Evolutionary conservation across 2,329 filamentous ascomycete genomes (phyloP), one percentile per base, ranked within the genome.

Genomic region (Colletotrichum nymphaeae): DNA sequence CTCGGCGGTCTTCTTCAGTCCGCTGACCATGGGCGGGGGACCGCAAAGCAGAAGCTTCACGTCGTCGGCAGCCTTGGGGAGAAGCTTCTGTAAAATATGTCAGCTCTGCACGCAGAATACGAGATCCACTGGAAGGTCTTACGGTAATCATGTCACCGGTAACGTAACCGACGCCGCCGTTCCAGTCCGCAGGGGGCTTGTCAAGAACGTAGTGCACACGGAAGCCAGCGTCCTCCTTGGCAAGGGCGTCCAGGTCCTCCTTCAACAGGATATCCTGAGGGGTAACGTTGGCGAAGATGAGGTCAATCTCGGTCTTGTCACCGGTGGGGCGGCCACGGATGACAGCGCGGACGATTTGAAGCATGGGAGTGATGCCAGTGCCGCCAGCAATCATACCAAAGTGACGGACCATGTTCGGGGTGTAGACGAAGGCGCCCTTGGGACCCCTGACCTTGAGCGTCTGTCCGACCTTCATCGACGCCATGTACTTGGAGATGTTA

Each of bases 331-430:
- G 91, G 79, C 94, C 94, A 78, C 94, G 91, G 79, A 95, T 90
- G 78, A 98, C 95, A 72, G 96, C 97, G 79, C 95, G 93, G 82
- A 98, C 92, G 79, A 99, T 92, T 87, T 99, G 97, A 76, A 98
- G 90, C 97, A 99, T 99, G 74, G 97, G 97, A 11, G 97, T 98
- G 83, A 99, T 98, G 78, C 97, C 97, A 42, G 97, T 98, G 76
- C 97, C 97, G 77, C 97, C 97, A 76, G 97, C 95, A 81, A 99
- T 94, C 97, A 99, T 99, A 81, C 95, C 97, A 78, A 99, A 97
- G 85, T 94, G 94, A 76, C 94, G 93, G 78, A 96, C 94, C 94
- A 99, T 96, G 88, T 98, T 98, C 78, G 96, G 95, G 22, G 93
- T 94, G 87, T 99, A 99, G 75, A 97, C 94, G 89, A 99, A 98